These are phyloP conservation scores for Ophiostoma sp. DNA, from an alignment of 2,329 filamentous ascomycete genomes.

Conservation along the genomic window DNA sequence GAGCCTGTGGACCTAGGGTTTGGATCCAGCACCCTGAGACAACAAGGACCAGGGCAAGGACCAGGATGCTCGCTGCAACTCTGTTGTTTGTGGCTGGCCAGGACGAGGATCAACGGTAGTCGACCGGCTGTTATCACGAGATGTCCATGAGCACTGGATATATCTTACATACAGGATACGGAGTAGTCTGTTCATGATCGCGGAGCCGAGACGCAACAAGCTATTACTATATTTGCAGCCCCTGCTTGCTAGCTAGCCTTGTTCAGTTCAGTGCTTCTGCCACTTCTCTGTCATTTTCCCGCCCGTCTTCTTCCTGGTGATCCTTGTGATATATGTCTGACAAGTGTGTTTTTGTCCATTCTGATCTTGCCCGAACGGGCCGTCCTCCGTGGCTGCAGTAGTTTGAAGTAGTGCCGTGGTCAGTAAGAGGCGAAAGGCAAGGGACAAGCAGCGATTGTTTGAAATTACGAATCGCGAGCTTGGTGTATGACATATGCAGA, in stretches of 20 bases:
- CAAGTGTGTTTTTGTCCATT: not conserved
- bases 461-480: not conserved
- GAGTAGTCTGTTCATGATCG: not conserved
- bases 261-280: not conserved
- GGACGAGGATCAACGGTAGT: not conserved
- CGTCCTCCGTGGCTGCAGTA: not conserved
- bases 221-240: constrained; percentile 4
- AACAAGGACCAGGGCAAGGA: not conserved
- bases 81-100: not conserved
- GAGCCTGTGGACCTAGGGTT: not conserved
- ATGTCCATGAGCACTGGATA: not conserved
- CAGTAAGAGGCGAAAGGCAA: not conserved
- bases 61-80: not conserved
- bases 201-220: not conserved
- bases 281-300: not conserved
- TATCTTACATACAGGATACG: too few relatives aligned
- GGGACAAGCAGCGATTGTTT: not conserved
- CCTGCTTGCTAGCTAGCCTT: not conserved
- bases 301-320: not conserved
- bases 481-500: not conserved
- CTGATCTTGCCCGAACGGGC: not conserved
- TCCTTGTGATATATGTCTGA: not conserved
- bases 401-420: not conserved
- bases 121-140: not conserved
- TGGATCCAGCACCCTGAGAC: constrained; percentile 4